These are phyloP conservation scores for Naganishia vaughanmartiniae DNA, from an alignment of 768 basidiomycete genomes.

Conservation along the genomic window DNA sequence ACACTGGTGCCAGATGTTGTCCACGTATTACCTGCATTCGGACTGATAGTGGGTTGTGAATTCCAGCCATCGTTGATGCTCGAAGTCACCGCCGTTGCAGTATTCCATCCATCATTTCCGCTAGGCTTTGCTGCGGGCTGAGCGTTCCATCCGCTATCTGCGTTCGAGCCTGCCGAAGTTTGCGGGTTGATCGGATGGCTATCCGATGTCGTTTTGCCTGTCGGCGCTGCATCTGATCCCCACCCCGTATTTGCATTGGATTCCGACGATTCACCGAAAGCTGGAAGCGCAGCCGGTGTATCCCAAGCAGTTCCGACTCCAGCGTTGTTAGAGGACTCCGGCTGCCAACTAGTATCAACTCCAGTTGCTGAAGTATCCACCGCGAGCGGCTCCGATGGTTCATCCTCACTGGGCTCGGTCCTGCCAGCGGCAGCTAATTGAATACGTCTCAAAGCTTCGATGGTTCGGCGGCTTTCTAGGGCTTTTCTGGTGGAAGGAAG, in stretches of 20 bases:
- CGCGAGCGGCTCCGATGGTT: neutral
- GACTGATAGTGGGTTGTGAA: neutral
- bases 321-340: neutral
- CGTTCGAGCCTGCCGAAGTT: neutral
- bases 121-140: neutral
- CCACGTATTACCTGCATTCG: neutral
- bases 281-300: neutral
- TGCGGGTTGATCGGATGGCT: neutral
- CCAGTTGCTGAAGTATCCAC: neutral
- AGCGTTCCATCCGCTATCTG: neutral
- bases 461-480: constrained; percentile 14
- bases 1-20: neutral
- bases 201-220: neutral
- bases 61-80: neutral
- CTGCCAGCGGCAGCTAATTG: constrained; percentile 12
- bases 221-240: neutral
- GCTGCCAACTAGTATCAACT: neutral
- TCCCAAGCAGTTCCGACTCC: neutral
- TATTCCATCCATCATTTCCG: neutral
- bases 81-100: neutral
- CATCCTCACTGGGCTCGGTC: neutral
- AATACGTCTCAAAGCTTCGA: constrained; percentile 8
- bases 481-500: constrained; percentile 18
- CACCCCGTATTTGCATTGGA: neutral
- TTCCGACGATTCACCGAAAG: neutral